Evolutionary conservation across 2,329 filamentous ascomycete genomes (phyloP).

Genomic region (Emericellopsis cladophorae): DNA sequence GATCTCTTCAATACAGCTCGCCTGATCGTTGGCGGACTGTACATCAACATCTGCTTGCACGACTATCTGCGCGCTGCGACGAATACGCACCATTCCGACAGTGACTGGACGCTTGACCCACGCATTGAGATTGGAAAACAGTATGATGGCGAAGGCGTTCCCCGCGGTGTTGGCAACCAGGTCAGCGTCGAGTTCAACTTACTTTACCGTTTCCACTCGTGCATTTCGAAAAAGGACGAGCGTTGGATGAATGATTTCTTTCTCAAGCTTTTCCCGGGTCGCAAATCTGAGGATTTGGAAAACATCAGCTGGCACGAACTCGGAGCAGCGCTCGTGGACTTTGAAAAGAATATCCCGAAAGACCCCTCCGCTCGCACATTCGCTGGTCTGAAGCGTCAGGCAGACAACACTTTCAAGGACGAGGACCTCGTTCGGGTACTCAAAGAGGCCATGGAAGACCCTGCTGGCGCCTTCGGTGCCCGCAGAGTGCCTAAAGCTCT

Average conservation of each 20-base stretch:
- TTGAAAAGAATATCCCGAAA: constrained; percentile 23
- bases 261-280: constrained; percentile 25
- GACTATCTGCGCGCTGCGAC: constrained; percentile 51
- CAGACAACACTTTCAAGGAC: constrained; percentile 41
- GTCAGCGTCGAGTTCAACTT: constrained; percentile 58
- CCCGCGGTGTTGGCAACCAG: constrained; percentile 50
- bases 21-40: constrained; percentile 38
- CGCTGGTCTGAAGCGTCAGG: constrained; percentile 30
- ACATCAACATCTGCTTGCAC: constrained; percentile 41
- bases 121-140: constrained; percentile 42
- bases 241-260: constrained; percentile 46
- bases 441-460: constrained; percentile 46
- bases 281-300: constrained; percentile 15
- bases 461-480: constrained; percentile 45
- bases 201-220: constrained; percentile 53
- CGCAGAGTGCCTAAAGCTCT: constrained; percentile 45
- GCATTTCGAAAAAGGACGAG: constrained; percentile 47
- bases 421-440: constrained; percentile 43
- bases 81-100: constrained; percentile 45
- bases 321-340: constrained; percentile 19
- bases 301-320: constrained; percentile 23
- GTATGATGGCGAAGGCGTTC: constrained; percentile 29
- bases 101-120: constrained; percentile 50
- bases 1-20: constrained; percentile 44
- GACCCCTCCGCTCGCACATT: constrained; percentile 36